phyloP scores from a whole-genome alignment of 345 rosid species.

The Pistacia atlantica region DNA sequence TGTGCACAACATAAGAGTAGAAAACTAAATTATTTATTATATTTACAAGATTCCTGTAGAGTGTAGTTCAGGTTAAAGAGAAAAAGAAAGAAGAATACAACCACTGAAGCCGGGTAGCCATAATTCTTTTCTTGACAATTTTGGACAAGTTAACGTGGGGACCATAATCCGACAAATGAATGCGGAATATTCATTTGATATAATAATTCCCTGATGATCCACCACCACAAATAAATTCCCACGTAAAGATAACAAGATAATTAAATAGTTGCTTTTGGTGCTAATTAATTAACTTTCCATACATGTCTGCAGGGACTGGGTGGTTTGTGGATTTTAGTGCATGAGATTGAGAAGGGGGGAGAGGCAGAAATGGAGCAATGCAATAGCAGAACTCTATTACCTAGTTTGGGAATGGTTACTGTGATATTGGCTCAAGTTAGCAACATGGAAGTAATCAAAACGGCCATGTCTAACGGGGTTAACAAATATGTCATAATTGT shows the following conservation, averaged over 20 bases:
- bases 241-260: not conserved
- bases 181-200: no score
- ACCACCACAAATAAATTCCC: not conserved
- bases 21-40: no score
- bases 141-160: no score
- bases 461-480: conserved; percentile 47
- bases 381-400: not conserved
- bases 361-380: conserved; percentile 6
- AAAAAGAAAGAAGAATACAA: no score
- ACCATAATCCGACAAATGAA: no score
- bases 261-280: not conserved
- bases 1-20: no score
- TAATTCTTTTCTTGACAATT: no score
- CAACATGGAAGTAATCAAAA: conserved; percentile 37
- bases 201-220: not conserved
- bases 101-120: no score
- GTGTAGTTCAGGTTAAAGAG: no score
- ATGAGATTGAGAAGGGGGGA: not conserved
- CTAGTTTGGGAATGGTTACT: conserved; percentile 47
- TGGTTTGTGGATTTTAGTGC: not conserved
- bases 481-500: conserved; percentile 46
- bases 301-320: not conserved
- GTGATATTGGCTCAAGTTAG: conserved; percentile 37
- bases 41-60: no score
- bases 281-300: not conserved